phyloP scores from a whole-genome alignment of 768 basidiomycete genomes.

The Cytidiella melzeri region DNA sequence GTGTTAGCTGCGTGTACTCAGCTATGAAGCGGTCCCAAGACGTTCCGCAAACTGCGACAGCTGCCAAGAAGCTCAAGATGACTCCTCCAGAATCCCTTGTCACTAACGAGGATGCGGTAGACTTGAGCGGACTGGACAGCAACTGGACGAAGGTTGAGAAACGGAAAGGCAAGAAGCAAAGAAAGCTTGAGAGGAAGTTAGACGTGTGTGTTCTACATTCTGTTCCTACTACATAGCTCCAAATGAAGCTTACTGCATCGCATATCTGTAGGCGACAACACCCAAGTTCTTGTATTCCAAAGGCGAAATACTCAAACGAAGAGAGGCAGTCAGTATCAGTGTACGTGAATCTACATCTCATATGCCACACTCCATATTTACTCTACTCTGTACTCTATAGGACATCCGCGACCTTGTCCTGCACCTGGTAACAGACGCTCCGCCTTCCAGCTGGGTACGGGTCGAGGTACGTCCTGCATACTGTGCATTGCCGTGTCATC shows the following conservation, averaged over 20 bases:
- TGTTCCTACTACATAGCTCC: slow-evolving; percentile 5
- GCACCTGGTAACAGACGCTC: slow-evolving; percentile 75
- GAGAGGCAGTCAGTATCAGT: slow-evolving; percentile 72
- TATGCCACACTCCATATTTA: slow-evolving; percentile 1
- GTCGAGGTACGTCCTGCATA: slow-evolving; percentile 53
- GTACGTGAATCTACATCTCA: slow-evolving; percentile 38
- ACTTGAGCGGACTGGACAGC: slow-evolving; percentile 20
- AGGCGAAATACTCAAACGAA: slow-evolving; percentile 65
- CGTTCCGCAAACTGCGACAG: slow-evolving; percentile 10
- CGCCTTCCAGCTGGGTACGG: slow-evolving; percentile 82
- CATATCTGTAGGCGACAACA: slow-evolving; percentile 43
- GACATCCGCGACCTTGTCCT: slow-evolving; percentile 84
- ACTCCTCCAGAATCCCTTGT: slow-evolving; percentile 13
- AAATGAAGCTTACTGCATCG: no score
- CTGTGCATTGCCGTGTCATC: background rate
- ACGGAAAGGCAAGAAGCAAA: slow-evolving; percentile 64
- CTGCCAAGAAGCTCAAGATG: slow-evolving; percentile 17
- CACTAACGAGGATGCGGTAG: slow-evolving; percentile 3
- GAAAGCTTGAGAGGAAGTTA: slow-evolving; percentile 48
- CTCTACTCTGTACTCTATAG: slow-evolving; percentile 32
- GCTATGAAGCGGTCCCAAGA: slow-evolving; percentile 16
- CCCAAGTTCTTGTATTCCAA: slow-evolving; percentile 82
- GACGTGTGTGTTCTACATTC: slow-evolving; percentile 45
- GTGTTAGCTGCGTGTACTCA: no score
- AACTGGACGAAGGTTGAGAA: slow-evolving; percentile 70